Evolutionary conservation across 2,329 filamentous ascomycete species (phyloP), one percentile per base, ranked within the genome.

Genomic region (Ophiostoma sp.): DNA sequence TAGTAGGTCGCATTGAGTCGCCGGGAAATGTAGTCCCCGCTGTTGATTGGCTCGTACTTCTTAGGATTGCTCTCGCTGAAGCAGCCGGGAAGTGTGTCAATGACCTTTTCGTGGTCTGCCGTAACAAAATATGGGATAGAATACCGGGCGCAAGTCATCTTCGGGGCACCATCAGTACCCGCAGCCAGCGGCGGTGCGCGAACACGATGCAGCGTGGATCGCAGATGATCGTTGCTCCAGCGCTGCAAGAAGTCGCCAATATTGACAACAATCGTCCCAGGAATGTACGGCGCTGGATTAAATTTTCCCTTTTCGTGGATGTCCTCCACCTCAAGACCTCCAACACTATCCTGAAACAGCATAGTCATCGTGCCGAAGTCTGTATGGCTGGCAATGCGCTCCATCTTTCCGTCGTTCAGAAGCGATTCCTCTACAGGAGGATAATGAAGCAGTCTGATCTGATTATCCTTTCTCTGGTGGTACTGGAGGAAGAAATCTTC

Each of bases 71-170:
- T 74, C 33, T 78, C 77, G n/a, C 78, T 77, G 6, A 77, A 77
- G 73, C 82, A 85, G 13, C 80, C 80, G 0, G 81, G 78, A 52
- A 87, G 78, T 72, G 83, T 85, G 73, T 86, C 82, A 69, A 87
- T 83, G 17, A 84, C 73, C 1, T 81, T 78, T 57, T 81, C 78
- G 0, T 81, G 78, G 72, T 86, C 81, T 0, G 85, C 83, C 6
- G 79, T 77, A 48, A 87, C 79, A 72, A 88, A 88, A 74, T 86
- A 88, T 0, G 85, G 85, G 69, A 88, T 87, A 3, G 86, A 87
- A 85, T 84, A 87, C 13, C 86, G 23, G 52, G 52, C 23, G 52
- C 52, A n/a, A 6, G 52, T 57, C n/a, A 57, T 57, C 52, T 57
- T 57, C 10, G 52, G 52, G n/a, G 52, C 23, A 57, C 52, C 23